Conservation (phyloP, 177 flowering plant genomes). For the Vitis hybrid region DNA sequence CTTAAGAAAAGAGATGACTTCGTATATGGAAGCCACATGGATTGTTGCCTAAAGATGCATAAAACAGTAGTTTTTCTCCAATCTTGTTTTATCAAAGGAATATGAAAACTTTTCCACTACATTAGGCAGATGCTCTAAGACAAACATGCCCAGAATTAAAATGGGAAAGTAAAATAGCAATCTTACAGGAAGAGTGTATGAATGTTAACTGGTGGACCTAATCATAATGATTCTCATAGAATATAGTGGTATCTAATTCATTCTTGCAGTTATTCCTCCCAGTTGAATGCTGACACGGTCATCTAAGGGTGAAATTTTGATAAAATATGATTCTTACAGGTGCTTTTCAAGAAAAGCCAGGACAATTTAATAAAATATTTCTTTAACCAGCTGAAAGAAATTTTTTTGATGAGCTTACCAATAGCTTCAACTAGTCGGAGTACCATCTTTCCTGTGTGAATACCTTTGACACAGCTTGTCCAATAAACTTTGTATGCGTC, state of each 20-base stretch:
- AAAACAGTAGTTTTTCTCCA: background rate
- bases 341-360: background rate
- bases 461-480: conserved; percentile 80
- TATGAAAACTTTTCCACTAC: background rate
- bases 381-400: background rate
- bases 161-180: too few relatives aligned
- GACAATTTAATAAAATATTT: background rate
- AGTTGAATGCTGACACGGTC: background rate
- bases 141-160: background rate
- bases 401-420: conserved; percentile 48
- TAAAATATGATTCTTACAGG: too few relatives aligned
- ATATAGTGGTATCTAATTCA: background rate
- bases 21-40: background rate
- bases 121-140: background rate
- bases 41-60: background rate
- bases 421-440: conserved; percentile 92
- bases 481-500: conserved; percentile 93
- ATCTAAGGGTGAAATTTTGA: too few relatives aligned
- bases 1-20: background rate
- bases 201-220: background rate
- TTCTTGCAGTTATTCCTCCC: background rate
- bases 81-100: background rate
- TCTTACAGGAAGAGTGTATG: background rate
- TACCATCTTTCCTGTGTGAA: conserved; percentile 94
- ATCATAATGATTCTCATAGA: background rate